Base-by-base conservation (phyloP, 805 yeast species). In the Candida loeiensis region DNA sequence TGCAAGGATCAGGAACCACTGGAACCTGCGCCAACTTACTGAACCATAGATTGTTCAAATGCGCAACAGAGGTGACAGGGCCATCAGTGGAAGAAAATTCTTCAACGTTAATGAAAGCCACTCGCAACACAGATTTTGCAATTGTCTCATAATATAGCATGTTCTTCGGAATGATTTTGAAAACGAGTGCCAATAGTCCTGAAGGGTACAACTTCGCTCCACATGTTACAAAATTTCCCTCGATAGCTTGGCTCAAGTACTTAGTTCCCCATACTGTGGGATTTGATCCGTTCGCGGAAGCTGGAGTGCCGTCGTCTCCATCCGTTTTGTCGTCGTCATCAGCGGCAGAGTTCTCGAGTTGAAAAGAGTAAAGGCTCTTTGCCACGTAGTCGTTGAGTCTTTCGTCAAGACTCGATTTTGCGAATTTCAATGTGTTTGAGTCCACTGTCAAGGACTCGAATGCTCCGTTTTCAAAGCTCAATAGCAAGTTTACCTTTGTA, bases 161-260 rank as follows among this genome's bases (percentile, higher is more conserved):
- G 37, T 57, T 52, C 22, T 53, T 58, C 6, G 68, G 64, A 4
- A 47, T 41, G 4, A 56, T 40, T 34, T 56, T 56, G 40, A 56
- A 60, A 3, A 52, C 49, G 2, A 63, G 29, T 4, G 58, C 42
- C 11, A 57, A 16, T 4, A 61, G 34, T 4, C 59, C 60, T 34
- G 46, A 48, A 7, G 37, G 30, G 15, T 45, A 43, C 15, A 51
- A 32, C 9, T 48, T 49, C 14, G 48, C 48, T 2, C 62, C 65
- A 28, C 53, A 58, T 26, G 52, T 55, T 7, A 58, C 45, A 18
- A 63, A 52, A 18, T 49, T 47, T 1, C 67, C 69, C 25, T 58
- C 68, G 5, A 51, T 42, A 2, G 45, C 43, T 5, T 51, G 53
- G 21, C 47, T 50, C 22, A 59, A 47, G 34, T 50, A 39, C 25